These are phyloP conservation scores for Arxiozyma heterogenica DNA, from an alignment of 1,139 yeast species.

Conservation along the genomic window DNA sequence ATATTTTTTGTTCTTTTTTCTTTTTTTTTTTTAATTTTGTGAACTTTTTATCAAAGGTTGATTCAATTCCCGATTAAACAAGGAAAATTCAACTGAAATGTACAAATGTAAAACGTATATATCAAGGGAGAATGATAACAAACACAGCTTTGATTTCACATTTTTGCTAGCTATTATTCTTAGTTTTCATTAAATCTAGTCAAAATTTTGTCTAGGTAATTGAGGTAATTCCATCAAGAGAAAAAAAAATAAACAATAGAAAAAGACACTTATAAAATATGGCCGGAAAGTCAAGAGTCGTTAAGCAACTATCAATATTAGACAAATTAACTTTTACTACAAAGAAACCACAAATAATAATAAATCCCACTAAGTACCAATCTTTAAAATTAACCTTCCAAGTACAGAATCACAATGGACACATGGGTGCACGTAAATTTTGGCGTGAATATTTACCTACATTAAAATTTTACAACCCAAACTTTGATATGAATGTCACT, in stretches of 20 bases:
- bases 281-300: conserved; percentile 5
- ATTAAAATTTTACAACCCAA: conserved; percentile 73
- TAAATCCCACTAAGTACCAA: conserved; percentile 19
- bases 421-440: conserved; percentile 50
- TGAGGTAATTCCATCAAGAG: neutral
- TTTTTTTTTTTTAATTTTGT: too few relatives aligned
- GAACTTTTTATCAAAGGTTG: neutral
- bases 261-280: neutral
- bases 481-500: conserved; percentile 50
- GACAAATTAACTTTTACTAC: conserved; percentile 26
- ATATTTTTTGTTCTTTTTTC: too few relatives aligned
- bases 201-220: neutral
- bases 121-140: neutral
- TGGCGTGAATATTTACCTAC: conserved; percentile 72
- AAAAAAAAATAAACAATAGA: too few relatives aligned
- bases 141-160: neutral
- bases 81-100: neutral
- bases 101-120: neutral
- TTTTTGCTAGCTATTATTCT: too few relatives aligned
- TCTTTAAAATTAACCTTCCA: conserved; percentile 38
- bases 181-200: too few relatives aligned
- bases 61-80: neutral
- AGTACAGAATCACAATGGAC: conserved; percentile 38
- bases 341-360: conserved; percentile 22
- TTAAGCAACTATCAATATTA: conserved; percentile 22